phyloP scores from a whole-genome alignment of 2,329 filamentous ascomycete genomes.

The Macrophomina pseudophaseolina region DNA sequence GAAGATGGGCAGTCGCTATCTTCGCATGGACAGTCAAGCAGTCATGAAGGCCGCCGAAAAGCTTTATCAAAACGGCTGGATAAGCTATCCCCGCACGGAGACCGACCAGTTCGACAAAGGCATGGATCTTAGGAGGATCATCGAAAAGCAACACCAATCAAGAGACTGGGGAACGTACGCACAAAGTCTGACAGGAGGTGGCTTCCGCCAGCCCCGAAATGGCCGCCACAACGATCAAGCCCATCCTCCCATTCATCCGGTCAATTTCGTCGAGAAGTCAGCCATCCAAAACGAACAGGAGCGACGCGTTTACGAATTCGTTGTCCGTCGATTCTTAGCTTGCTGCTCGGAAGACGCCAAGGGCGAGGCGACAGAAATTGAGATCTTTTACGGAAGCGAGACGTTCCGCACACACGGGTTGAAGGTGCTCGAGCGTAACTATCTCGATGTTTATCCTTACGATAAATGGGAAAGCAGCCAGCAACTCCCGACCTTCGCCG shows the following conservation, averaged over 20 bases:
- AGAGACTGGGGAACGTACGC: conserved; percentile 81
- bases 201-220: conserved; percentile 79
- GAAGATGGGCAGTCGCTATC: conserved; percentile 87
- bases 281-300: conserved; percentile 70
- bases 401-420: conserved; percentile 81
- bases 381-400: conserved; percentile 83
- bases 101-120: conserved; percentile 93
- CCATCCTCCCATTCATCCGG: conserved; percentile 94
- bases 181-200: conserved; percentile 73
- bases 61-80: conserved; percentile 92
- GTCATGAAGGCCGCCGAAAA: conserved; percentile 87
- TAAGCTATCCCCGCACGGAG: conserved; percentile 96
- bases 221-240: conserved; percentile 94
- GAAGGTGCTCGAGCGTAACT: conserved; percentile 85
- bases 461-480: conserved; percentile 94
- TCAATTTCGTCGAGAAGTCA: conserved; percentile 74
- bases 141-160: conserved; percentile 83
- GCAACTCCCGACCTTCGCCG: conserved; percentile 76
- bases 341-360: conserved; percentile 95
- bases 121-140: conserved; percentile 79
- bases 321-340: conserved; percentile 87
- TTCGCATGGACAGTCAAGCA: conserved; percentile 87
- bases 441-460: conserved; percentile 93
- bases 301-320: conserved; percentile 85
- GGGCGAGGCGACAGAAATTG: conserved; percentile 82